Evolutionary conservation across 805 yeast species (phyloP).

Genomic region (Wickerhamiella domercqiae): DNA sequence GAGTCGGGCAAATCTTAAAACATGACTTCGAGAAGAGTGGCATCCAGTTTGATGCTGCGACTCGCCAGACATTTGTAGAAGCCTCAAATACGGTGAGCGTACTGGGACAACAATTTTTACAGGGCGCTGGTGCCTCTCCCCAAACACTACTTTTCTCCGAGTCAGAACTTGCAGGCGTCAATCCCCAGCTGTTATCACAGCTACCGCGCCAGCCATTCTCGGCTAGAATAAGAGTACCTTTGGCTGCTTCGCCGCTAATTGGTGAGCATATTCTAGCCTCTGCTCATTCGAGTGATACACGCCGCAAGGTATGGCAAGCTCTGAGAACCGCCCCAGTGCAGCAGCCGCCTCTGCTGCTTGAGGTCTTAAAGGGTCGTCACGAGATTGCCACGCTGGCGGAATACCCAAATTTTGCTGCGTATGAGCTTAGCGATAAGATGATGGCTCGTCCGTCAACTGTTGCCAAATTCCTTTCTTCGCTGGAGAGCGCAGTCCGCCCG

Average conservation of each 20-base stretch:
- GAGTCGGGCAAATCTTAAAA: slow-evolving; percentile 65
- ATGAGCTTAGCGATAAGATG: slow-evolving; percentile 81
- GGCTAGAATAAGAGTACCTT: slow-evolving; percentile 35
- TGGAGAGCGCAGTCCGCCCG: slow-evolving; percentile 37
- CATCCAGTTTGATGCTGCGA: slow-evolving; percentile 51
- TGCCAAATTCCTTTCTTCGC: slow-evolving; percentile 43
- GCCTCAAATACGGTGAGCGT: slow-evolving; percentile 69
- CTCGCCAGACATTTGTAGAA: slow-evolving; percentile 50
- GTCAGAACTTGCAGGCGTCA: slow-evolving; percentile 22
- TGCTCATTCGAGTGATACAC: slow-evolving; percentile 38
- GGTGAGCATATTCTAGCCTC: slow-evolving; percentile 51
- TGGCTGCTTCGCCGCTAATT: slow-evolving; percentile 32
- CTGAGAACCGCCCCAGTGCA: slow-evolving; percentile 47
- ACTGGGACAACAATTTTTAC: slow-evolving; percentile 62
- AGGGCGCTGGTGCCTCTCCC: slow-evolving; percentile 27
- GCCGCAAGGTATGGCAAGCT: slow-evolving; percentile 61
- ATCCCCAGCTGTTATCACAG: slow-evolving; percentile 19
- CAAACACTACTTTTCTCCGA: slow-evolving; percentile 14
- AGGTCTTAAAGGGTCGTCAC: slow-evolving; percentile 49
- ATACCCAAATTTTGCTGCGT: slow-evolving; percentile 51
- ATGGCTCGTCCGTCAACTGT: slow-evolving; percentile 71
- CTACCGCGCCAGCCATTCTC: slow-evolving; percentile 13
- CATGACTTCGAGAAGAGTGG: slow-evolving; percentile 88
- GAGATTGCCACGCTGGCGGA: slow-evolving; percentile 62
- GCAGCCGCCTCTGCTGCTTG: slow-evolving; percentile 46